phyloP scores from a whole-genome alignment of 495 filamentous ascomycete species.

The Xylaria venustula region DNA sequence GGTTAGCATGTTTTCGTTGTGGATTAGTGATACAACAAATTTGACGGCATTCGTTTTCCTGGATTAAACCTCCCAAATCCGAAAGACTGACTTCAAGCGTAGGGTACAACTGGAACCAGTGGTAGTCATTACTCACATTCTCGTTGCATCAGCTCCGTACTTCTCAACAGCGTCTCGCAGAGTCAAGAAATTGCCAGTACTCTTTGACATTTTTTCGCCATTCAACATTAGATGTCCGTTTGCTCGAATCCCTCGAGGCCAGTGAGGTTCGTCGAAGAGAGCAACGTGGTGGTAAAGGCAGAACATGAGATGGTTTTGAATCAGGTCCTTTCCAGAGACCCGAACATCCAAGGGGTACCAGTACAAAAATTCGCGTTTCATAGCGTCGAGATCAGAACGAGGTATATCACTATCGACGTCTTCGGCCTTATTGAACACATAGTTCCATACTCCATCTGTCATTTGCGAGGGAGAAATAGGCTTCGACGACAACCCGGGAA shows the following conservation, averaged over 20 bases:
- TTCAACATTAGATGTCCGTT: constrained; percentile 95
- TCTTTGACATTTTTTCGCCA: constrained; percentile 96
- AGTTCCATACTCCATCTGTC: constrained; percentile 96
- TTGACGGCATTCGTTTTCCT: no score
- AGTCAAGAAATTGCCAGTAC: constrained; percentile 93
- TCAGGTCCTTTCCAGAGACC: constrained; percentile 82
- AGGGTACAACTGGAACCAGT: neutral
- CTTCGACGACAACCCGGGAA: constrained; percentile 10
- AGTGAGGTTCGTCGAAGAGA: constrained; percentile 81
- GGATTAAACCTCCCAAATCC: neutral
- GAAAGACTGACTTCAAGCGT: neutral
- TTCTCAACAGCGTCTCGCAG: constrained; percentile 82
- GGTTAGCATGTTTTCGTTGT: no score
- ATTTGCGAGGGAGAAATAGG: constrained; percentile 80
- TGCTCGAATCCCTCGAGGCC: constrained; percentile 77
- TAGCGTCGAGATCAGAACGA: constrained; percentile 65
- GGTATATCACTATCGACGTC: constrained; percentile 63
- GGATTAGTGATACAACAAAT: neutral
- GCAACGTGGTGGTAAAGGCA: constrained; percentile 94
- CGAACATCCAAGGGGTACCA: constrained; percentile 92
- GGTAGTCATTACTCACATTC: constrained; percentile 47
- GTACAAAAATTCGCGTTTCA: constrained; percentile 92
- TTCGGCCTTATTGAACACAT: constrained; percentile 67
- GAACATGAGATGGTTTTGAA: constrained; percentile 89
- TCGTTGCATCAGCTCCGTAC: constrained; percentile 88